Conservation (phyloP, 116 monocot species). For the Phalaenopsis hybrid region DNA sequence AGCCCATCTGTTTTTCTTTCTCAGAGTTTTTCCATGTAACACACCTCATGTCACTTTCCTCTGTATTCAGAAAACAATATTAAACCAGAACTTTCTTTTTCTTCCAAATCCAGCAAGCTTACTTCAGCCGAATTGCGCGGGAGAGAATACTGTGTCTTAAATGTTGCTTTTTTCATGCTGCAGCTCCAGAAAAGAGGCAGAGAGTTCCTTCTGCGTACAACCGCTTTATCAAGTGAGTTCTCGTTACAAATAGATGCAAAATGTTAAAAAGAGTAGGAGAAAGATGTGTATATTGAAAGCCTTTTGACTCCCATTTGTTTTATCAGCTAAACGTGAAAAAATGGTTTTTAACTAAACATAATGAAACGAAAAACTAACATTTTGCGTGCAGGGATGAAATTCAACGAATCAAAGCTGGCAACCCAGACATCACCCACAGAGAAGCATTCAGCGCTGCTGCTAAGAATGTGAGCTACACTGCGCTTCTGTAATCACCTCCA, state of each 20-base stretch:
- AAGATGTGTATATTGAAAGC: neutral
- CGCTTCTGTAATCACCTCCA: neutral
- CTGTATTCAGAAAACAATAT: neutral
- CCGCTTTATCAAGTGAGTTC: slow-evolving; percentile 96
- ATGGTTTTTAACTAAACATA: neutral
- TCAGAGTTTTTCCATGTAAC: too few relatives aligned
- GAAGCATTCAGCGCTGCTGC: slow-evolving; percentile 99
- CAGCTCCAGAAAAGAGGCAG: slow-evolving; percentile 99
- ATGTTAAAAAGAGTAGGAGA: too few relatives aligned
- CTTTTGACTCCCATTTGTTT: neutral
- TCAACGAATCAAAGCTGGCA: slow-evolving; percentile 97
- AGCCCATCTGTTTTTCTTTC: neutral
- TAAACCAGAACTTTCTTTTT: neutral
- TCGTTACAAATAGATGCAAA: neutral
- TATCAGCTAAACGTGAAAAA: too few relatives aligned
- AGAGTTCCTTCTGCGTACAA: slow-evolving; percentile 99
- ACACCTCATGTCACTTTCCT: neutral
- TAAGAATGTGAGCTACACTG: slow-evolving; percentile 67
- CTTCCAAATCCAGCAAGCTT: neutral
- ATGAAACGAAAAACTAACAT: neutral
- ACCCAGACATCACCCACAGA: slow-evolving; percentile 96
- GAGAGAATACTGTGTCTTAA: neutral
- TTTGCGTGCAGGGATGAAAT: slow-evolving; percentile 79
- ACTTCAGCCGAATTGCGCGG: neutral
- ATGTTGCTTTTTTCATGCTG: neutral